These are phyloP conservation scores for Beauveria scarabaeidicola DNA, from an alignment of 2,329 filamentous ascomycete genomes.

Conservation along the genomic window DNA sequence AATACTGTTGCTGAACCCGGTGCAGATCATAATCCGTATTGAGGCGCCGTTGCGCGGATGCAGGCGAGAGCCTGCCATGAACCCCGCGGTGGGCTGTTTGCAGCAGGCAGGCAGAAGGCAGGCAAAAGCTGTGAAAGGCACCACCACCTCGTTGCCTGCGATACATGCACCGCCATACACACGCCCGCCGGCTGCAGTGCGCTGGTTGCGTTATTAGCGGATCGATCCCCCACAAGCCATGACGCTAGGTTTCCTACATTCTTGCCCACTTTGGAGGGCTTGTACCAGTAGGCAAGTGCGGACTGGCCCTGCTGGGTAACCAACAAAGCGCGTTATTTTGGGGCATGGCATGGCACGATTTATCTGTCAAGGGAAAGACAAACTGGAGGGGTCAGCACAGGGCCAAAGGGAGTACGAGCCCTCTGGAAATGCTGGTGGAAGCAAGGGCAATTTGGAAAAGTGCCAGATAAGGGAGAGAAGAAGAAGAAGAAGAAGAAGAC, in stretches of 20 bases:
- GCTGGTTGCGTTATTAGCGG: slow-evolving; percentile 7
- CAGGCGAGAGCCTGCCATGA: background rate
- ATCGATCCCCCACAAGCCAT: slow-evolving; percentile 1
- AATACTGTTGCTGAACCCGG: background rate
- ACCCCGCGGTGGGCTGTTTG: background rate
- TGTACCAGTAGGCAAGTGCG: background rate
- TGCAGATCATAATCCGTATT: background rate
- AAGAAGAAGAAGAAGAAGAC: no score
- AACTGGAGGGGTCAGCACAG: no score
- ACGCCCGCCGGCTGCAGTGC: background rate
- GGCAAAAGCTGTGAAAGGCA: background rate
- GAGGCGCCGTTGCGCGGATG: background rate
- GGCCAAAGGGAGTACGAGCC: no score
- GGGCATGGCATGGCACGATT: background rate
- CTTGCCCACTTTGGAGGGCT: background rate
- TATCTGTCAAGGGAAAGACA: background rate
- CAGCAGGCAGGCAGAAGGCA: background rate
- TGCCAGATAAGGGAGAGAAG: no score
- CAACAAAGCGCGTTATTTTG: background rate
- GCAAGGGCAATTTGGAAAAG: no score
- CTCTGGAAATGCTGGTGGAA: no score
- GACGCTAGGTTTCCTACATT: background rate
- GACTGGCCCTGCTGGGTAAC: background rate
- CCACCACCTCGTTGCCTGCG: background rate
- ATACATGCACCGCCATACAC: background rate